Base-by-base conservation (phyloP, 495 filamentous ascomycete genomes). In the Penicillium cataractarum region DNA sequence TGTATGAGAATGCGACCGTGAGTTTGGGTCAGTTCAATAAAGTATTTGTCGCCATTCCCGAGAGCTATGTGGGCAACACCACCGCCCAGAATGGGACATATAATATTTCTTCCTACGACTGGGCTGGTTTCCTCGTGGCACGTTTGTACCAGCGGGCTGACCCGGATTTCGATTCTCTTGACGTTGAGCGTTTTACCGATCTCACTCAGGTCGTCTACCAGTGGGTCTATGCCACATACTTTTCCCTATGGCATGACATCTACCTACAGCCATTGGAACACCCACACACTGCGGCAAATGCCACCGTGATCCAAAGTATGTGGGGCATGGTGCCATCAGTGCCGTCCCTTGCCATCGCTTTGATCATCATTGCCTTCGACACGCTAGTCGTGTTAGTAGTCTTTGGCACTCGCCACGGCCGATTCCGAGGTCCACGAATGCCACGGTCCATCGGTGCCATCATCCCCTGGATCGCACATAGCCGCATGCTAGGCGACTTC, bases 181-280 rank as follows among this genome's bases (percentile, higher is more conserved):
- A 75, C n/a, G 15, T 72, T 2, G 58, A 37, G 8, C 60, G 62
- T 7, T 46, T 79, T 44, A 74, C 66, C 1, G 46, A 67, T 17
- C 54, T 75, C 22, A 74, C 74, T n/a, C 70, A 71, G 27, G 67
- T 49, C 4, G 77, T 79, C 12, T 79, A 78, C 51, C 71, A 77
- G 55, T 79, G 77, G 77, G 77, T 78, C 1, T 79, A 78, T 56
- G 72, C 71, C 49, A 78, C 77, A 4, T 79, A 79, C 53, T 78
- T 79, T 39, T 76, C 75, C 0, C 64, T 79, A 19, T 79, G 75
- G 75, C 69, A 72, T 6, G 62, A 74, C 9, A 70, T 75, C 32
- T 79, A 79, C 49, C 74, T 79, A 0, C 52, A 75, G 22, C 68
- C 71, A 4, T 63, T 78, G 5, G 26, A 60, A 10, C 10, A 71